Evolutionary conservation across 306 rosid genomes (phyloP).

Genomic region (Amphicarpaea edgeworthii): DNA sequence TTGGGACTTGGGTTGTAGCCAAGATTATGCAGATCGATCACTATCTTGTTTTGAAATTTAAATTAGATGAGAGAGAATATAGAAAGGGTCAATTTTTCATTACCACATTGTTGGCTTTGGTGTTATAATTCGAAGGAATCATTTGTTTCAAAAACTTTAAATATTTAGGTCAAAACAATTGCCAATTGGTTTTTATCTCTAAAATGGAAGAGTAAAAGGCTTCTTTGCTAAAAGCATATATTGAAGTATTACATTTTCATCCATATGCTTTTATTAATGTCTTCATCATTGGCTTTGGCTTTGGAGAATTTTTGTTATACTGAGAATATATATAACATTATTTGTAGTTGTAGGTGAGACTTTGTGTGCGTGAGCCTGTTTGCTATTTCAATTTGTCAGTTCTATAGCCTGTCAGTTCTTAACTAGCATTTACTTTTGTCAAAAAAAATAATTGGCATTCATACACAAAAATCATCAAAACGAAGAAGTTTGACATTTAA

Average conservation of each 20-base stretch:
- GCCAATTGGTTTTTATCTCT: not conserved
- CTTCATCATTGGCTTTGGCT: not conserved
- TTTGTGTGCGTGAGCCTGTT: not conserved
- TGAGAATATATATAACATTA: not conserved
- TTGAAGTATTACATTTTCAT: too few relatives aligned
- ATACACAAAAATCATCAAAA: not conserved
- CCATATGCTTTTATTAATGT: not conserved
- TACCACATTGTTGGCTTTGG: conserved; percentile 16
- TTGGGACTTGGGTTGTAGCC: conserved; percentile 19
- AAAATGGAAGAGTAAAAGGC: not conserved
- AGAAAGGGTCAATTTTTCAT: conserved; percentile 1
- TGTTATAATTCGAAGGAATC: conserved; percentile 9
- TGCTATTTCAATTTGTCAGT: conserved; percentile 21
- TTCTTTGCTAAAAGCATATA: conserved; percentile 14
- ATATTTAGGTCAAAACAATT: too few relatives aligned
- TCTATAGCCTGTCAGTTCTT: not conserved
- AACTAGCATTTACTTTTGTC: not conserved
- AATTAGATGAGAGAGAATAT: not conserved
- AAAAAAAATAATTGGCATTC: not conserved
- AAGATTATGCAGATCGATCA: not conserved
- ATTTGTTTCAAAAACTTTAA: too few relatives aligned
- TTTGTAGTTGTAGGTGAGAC: not conserved
- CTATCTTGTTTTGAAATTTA: conserved; percentile 22
- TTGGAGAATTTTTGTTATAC: not conserved
- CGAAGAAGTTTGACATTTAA: conserved; percentile 14